Base-by-base conservation (phyloP, 2,329 filamentous ascomycete species). In the Ophiobolus disseminans region DNA sequence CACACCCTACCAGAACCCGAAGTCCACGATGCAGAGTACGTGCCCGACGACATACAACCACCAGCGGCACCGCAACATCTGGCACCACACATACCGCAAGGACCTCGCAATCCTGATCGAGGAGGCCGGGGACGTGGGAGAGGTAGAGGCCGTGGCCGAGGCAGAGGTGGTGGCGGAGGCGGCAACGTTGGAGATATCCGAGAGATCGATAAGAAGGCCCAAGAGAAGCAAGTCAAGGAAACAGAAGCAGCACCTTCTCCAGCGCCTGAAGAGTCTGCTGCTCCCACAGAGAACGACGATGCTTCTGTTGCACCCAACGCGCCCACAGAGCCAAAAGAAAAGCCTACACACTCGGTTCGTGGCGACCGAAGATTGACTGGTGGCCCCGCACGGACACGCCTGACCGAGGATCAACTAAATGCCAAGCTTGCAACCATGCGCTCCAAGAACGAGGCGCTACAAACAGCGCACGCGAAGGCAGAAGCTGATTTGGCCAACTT, bases 401-500 rank as follows among this genome's bases (percentile, higher is more conserved):
- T 88, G 35, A 87, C 84, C 2, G 85, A 88, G 63, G 82, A 80
- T 55, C 81, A 88, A 66, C 77, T 89, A 6, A 79, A 78, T 3
- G 81, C 80, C 36, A 83, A 83, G 52, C 81, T 89, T 50, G 83
- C 81, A 6, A 77, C 78, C 26, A 87, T 86, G 60, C 80, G 80
- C 53, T 78, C 86, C 57, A 82, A 85, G 48, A 87, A 86, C 43
- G 81, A 80, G 5, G 78, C 81, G 40, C 77, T 83, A 11, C 78
- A 79, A 7, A 84, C 82, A 7, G 83, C 83, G 0, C 84, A 88
- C 63, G 82, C 81, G 1, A 79, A 84, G 20, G 84, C 85, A n/a
- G 83, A 88, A 73, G 84, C 84, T n/a, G 86, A 89, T 57, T 80
- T 82, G 44, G 84, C 84, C 3, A 82, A 80, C 0, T 88, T 86